Conservation (phyloP, 495 filamentous ascomycete genomes). For the Penicillium samsonianum region DNA sequence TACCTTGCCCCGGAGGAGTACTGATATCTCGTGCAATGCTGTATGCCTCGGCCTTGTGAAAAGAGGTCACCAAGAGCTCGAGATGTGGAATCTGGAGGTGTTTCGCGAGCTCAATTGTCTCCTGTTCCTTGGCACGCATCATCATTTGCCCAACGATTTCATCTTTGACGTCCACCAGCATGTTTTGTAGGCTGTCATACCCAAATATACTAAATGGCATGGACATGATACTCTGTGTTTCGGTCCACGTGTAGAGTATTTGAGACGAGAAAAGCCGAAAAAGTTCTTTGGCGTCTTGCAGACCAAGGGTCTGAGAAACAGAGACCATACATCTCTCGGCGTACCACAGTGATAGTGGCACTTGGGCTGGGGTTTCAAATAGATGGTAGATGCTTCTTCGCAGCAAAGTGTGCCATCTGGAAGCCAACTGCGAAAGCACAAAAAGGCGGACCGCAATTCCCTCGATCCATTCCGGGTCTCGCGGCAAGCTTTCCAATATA, state of each 20-base stretch:
- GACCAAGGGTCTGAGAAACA: conserved; percentile 63
- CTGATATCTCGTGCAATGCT: conserved; percentile 77
- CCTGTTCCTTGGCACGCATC: conserved; percentile 73
- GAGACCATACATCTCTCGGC: conserved; percentile 67
- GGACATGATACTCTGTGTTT: conserved; percentile 57
- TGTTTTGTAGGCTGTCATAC: conserved; percentile 66
- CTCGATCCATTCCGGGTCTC: conserved; percentile 68
- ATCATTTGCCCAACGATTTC: conserved; percentile 82
- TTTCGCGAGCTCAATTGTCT: conserved; percentile 57
- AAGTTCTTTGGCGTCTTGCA: conserved; percentile 63
- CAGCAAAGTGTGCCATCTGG: conserved; percentile 76
- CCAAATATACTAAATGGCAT: conserved; percentile 84
- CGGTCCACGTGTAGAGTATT: conserved; percentile 90
- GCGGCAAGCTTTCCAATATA: conserved; percentile 70
- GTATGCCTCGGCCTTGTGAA: conserved; percentile 82
- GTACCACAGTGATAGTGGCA: conserved; percentile 62
- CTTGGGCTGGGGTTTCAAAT: conserved; percentile 78
- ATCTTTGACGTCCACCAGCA: conserved; percentile 71
- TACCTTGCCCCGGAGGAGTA: conserved; percentile 52
- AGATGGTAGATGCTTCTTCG: conserved; percentile 87
- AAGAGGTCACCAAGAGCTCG: conserved; percentile 65
- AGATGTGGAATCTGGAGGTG: conserved; percentile 54
- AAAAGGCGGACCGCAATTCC: conserved; percentile 84
- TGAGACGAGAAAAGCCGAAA: conserved; percentile 91
- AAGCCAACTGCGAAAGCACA: conserved; percentile 71